Evolutionary conservation across 768 basidiomycete genomes (phyloP), one percentile per base, ranked within the genome.

Genomic region (Dendrothele bispora): DNA sequence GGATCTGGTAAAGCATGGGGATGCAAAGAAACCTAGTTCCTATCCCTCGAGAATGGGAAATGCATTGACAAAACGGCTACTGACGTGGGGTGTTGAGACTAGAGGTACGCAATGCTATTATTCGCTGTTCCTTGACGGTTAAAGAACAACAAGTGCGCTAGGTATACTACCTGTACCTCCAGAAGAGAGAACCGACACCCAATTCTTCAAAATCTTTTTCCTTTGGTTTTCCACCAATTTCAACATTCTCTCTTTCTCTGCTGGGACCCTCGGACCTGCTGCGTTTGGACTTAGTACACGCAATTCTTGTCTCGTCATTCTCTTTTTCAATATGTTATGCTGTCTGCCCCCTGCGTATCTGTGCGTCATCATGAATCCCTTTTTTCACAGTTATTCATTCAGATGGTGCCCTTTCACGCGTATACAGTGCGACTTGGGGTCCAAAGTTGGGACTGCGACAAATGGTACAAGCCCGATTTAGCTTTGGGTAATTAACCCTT

Each of bases 371-470:
- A n/a, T n/a, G n/a, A n/a, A n/a, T n/a, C n/a, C n/a, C n/a, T n/a
- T n/a, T 39, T 43, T 28, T 29, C 30, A 4, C 25, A 11, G 10
- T 25, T 22, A 6, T 10, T 8, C 10, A 6, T n/a, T 28, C 22
- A 29, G 22, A 5, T 26, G 4, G 22, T n/a, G n/a, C n/a, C n/a
- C n/a, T n/a, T n/a, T n/a, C n/a, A n/a, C n/a, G n/a, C n/a, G n/a
- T n/a, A n/a, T n/a, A n/a, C n/a, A n/a, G n/a, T n/a, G n/a, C 72
- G 14, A 89, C 85, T 18, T 91, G 88, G 80, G 91, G 93, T 14
- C 88, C 92, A 0, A 85, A 83, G 61, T 70, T 89, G 0, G 93
- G 93, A 10, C 80, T 94, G 72, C 77, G 93, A 12, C 90, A 92
- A 56, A 91, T 94, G 88, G 81, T 91, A 20, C 78, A 81, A 36